Evolutionary conservation across 2,329 filamentous ascomycete genomes (phyloP), one percentile per base, ranked within the genome.

Genomic region (Periglandula ipomoeae): DNA sequence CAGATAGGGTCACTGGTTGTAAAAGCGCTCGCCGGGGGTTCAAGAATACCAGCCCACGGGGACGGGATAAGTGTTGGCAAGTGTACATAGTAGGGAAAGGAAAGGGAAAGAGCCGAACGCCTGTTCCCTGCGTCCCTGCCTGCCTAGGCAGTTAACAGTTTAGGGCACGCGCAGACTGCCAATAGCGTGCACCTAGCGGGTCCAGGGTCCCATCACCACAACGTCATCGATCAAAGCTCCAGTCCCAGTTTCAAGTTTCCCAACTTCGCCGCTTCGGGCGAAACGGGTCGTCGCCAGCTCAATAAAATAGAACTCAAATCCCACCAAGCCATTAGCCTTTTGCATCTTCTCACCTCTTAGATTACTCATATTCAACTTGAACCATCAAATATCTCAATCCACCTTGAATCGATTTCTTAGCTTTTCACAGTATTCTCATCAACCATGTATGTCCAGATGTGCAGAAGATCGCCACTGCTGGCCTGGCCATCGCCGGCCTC

Each of bases 361-460:
- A n/a, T n/a, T n/a, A n/a, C n/a, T n/a, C n/a, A n/a, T n/a, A n/a
- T n/a, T n/a, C n/a, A n/a, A n/a, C n/a, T n/a, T n/a, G n/a, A n/a
- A n/a, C n/a, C n/a, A n/a, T n/a, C n/a, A n/a, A n/a, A 32, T 32
- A 10, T 32, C 30, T 7, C 15, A 27, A 32, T 32, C 30, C 27
- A 51, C 43, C n/a, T n/a, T n/a, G n/a, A n/a, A n/a, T n/a, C n/a
- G n/a, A n/a, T n/a, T n/a, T n/a, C n/a, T n/a, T n/a, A n/a, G n/a
- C n/a, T n/a, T n/a, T n/a, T n/a, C n/a, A n/a, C n/a, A n/a, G n/a
- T n/a, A n/a, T n/a, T n/a, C n/a, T n/a, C n/a, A n/a, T n/a, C n/a
- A n/a, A n/a, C n/a, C 49, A 58, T 58, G 56, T 46, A 53, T 52
- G 37, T 58, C 37, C 54, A 6, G 50, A 52, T 40, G 26, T 50